Base-by-base conservation (phyloP, 352 stramenopile species). In the Phytophthora europaea region DNA sequence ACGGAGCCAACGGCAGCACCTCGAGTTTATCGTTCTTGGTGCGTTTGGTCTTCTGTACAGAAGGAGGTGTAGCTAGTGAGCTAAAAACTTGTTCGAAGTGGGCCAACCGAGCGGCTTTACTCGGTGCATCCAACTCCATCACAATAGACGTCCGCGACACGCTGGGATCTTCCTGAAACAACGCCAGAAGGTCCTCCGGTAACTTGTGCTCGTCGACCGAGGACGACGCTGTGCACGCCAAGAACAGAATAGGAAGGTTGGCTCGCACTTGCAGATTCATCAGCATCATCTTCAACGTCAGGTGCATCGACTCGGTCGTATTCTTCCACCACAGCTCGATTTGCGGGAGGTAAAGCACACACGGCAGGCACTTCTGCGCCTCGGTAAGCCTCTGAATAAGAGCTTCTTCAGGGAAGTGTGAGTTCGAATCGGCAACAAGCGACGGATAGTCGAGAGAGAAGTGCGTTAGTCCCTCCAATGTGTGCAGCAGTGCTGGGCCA, bases 391-490 rank as follows among this genome's bases (percentile, higher is more conserved):
- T 76, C 34, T 79, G 70, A 22, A 96, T 86, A 34, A 97, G 75
- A n/a, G 91, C 89, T 82, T 96, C 91, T 72, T 94, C 85, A 0
- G 84, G 71, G 48, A 78, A 74, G 33, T 92, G 83, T 6, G 87
- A 78, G 67, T 93, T 92, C 4, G 80, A 70, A 56, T 95, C 87
- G 3, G 85, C 81, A 12, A 97, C 78, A 0, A 96, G 73, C 13
- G 85, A 93, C 34, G 89, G 85, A 60, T 94, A 93, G 57, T 96
- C 87, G 8, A 97, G 69, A 6, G 88, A 94, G 33, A 96, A 91
- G 58, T 94, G 85, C 1, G 86, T 89, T 9, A 95, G 65, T 8
- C 86, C 84, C 56, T 97, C 91, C 23, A 97, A 70, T 6, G 80
- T 77, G 59, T 97, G 87, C 20, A 97, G 65, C 20, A 97, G 34